These are phyloP conservation scores for Clohesyomyces aquaticus DNA, from an alignment of 495 filamentous ascomycete genomes.

Conservation along the genomic window DNA sequence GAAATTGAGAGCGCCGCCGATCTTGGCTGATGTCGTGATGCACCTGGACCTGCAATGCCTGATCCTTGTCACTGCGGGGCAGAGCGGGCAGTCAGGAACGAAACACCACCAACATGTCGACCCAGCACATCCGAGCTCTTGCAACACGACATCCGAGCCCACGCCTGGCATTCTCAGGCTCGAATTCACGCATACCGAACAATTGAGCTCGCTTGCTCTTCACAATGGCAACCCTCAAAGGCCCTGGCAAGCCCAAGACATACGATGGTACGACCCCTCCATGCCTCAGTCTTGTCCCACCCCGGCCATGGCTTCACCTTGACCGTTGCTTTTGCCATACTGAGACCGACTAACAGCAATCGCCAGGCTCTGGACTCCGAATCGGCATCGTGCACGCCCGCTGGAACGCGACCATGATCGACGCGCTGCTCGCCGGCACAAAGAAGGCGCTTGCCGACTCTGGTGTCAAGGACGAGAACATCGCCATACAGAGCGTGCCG, in stretches of 20 bases:
- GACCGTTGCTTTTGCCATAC: too few relatives aligned
- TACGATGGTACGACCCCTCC: conserved; percentile 36
- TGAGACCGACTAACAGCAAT: conserved; percentile 12
- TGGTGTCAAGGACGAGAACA: conserved; percentile 86
- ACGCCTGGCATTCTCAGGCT: background rate
- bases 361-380: conserved; percentile 74
- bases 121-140: background rate
- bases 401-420: conserved; percentile 85
- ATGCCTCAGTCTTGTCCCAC: background rate
- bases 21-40: conserved; percentile 4
- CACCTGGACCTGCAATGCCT: conserved; percentile 4
- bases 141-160: background rate
- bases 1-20: background rate
- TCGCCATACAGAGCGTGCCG: conserved; percentile 84
- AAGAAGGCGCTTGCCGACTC: conserved; percentile 63
- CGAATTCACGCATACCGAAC: background rate
- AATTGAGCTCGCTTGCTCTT: background rate
- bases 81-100: conserved; percentile 17
- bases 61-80: conserved; percentile 15
- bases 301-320: too few relatives aligned
- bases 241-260: conserved; percentile 34
- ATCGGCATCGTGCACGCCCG: conserved; percentile 94
- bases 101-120: conserved; percentile 2
- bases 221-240: conserved; percentile 38
- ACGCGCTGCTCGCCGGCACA: conserved; percentile 74